phyloP scores from a whole-genome alignment of 2,329 filamentous ascomycete genomes.

The Rutstroemia sp. region DNA sequence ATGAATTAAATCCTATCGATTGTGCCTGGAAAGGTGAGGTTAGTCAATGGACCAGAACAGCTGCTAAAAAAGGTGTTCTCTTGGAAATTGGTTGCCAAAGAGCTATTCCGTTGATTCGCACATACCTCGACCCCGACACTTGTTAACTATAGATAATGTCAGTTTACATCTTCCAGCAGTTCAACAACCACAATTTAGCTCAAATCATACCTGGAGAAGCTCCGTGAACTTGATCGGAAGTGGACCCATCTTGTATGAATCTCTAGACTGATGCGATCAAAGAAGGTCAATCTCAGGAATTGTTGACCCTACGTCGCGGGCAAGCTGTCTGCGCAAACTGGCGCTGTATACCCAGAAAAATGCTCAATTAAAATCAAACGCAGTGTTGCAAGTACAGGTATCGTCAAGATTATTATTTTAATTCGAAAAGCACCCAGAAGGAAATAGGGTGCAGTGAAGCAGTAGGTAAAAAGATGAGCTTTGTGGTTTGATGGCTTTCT shows the following conservation, averaged over 20 bases:
- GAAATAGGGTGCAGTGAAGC: constrained; percentile 12
- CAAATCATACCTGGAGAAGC: constrained; percentile 80
- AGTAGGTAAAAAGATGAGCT: constrained; percentile 9
- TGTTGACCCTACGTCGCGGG: constrained; percentile 7
- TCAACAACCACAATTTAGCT: constrained; percentile 77
- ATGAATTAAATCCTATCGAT: constrained; percentile 82
- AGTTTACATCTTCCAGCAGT: constrained; percentile 30
- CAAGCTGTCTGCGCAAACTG: constrained; percentile 8
- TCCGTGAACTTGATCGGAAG: constrained; percentile 91
- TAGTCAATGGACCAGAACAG: constrained; percentile 15
- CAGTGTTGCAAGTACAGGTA: constrained; percentile 5
- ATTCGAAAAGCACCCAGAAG: constrained; percentile 18
- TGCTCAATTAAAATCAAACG: constrained; percentile 23
- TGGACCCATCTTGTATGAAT: constrained; percentile 31
- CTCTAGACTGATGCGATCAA: constrained; percentile 17
- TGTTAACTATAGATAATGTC: constrained; percentile 38
- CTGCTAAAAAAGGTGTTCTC: constrained; percentile 9
- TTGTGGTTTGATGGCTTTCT: constrained; percentile 10
- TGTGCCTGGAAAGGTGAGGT: constrained; percentile 43
- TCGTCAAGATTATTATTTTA: constrained; percentile 17
- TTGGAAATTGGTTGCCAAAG: constrained; percentile 4
- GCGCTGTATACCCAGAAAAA: constrained; percentile 13
- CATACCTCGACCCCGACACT: constrained; percentile 46
- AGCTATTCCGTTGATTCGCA: constrained; percentile 17
- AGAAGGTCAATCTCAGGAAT: constrained; percentile 16